Conservation (phyloP, 192 early-diverging fungal genomes). For the Rhizophagus clarus region DNA sequence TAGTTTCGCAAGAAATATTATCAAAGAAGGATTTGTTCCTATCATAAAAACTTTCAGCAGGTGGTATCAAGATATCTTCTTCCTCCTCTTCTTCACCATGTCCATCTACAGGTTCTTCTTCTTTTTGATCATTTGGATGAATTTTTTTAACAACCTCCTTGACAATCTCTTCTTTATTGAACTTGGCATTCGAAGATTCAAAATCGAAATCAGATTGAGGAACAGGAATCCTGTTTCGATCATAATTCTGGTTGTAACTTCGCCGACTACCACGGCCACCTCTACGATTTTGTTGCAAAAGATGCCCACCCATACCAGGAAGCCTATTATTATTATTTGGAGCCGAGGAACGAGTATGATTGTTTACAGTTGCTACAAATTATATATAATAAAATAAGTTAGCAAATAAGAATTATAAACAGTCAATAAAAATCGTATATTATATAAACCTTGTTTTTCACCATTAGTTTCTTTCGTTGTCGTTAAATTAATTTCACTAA, state of each 20-base stretch:
- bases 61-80: slow-evolving; percentile 53
- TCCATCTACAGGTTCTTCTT: slow-evolving; percentile 38
- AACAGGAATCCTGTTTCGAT: slow-evolving; percentile 46
- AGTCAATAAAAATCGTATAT: not conserved
- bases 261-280: slow-evolving; percentile 47
- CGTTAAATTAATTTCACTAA: slow-evolving; percentile 54
- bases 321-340: slow-evolving; percentile 45
- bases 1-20: slow-evolving; percentile 95
- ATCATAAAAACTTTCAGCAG: slow-evolving; percentile 68
- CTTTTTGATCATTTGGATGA: slow-evolving; percentile 42
- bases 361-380: slow-evolving; percentile 7
- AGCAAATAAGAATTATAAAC: not conserved
- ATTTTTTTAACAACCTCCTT: slow-evolving; percentile 68
- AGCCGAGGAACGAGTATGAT: slow-evolving; percentile 31
- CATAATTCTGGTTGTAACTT: slow-evolving; percentile 41
- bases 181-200: slow-evolving; percentile 93
- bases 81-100: slow-evolving; percentile 54
- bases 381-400: not conserved
- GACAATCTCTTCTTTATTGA: slow-evolving; percentile 83
- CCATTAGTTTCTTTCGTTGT: slow-evolving; percentile 26
- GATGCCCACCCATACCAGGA: slow-evolving; percentile 56
- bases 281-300: slow-evolving; percentile 47
- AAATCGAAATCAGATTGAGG: slow-evolving; percentile 91
- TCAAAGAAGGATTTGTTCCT: slow-evolving; percentile 92
- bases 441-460: not conserved